Percentiles rank a stretch among this genome's conserved stretches.
Evolutionary conservation across 371 early-diverging fungal genomes (phyloP).

Genomic region (Mortierella sp.): DNA sequence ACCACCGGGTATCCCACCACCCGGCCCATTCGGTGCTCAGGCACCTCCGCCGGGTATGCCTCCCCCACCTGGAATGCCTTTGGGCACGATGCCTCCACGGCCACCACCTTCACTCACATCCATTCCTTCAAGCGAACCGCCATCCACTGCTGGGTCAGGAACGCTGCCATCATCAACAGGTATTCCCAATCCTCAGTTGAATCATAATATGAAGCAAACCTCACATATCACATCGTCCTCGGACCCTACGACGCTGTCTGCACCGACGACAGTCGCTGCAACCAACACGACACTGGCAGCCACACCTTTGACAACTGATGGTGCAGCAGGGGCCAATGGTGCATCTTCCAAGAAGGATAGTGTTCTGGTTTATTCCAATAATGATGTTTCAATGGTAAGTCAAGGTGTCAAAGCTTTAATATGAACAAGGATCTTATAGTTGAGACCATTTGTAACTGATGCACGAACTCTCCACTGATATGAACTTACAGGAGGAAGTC

Average conservation of each 20-base stretch:
- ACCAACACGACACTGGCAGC: conserved; percentile 8
- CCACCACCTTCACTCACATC: conserved; percentile 5
- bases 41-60: conserved; percentile 42
- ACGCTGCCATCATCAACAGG: conserved; percentile 25
- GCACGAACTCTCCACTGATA: not conserved
- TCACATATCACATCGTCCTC: conserved; percentile 47
- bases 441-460: no score
- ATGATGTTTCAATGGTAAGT: conserved; percentile 45
- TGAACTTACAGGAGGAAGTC: conserved; percentile 36
- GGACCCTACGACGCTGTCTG: conserved; percentile 29
- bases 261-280: conserved; percentile 8
- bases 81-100: conserved; percentile 21
- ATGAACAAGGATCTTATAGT: no score
- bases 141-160: conserved; percentile 14
- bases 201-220: conserved; percentile 44
- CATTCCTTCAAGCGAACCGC: conserved; percentile 6
- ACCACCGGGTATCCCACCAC: conserved; percentile 35
- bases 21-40: conserved; percentile 12
- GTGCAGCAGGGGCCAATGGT: conserved; percentile 9
- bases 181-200: conserved; percentile 44
- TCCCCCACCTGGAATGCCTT: conserved; percentile 18
- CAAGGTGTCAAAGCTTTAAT: not conserved
- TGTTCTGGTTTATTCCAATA: conserved; percentile 31
- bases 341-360: conserved; percentile 39
- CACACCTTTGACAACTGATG: conserved; percentile 4